These are phyloP conservation scores for Macaranga tanarius DNA, from an alignment of 441 rosid species.

Conservation along the genomic window DNA sequence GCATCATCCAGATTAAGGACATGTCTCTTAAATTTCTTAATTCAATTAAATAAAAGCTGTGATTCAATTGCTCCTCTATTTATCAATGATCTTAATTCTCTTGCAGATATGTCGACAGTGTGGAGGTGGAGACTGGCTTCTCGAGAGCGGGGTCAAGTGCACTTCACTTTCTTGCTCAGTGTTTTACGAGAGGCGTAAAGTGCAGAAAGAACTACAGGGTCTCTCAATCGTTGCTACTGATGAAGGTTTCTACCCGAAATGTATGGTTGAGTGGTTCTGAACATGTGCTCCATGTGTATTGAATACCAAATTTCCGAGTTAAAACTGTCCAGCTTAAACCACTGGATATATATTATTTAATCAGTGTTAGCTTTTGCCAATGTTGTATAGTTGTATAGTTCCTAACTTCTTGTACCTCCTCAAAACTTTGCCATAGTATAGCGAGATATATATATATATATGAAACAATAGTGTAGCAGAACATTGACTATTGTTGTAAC, in stretches of 20 bases:
- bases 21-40: neutral
- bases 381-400: neutral
- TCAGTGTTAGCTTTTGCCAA: neutral
- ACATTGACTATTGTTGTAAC: no score
- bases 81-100: neutral
- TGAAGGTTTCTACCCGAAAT: conserved; percentile 72
- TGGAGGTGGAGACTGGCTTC: conserved; percentile 97
- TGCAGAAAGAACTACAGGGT: conserved; percentile 79
- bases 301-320: neutral
- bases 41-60: neutral
- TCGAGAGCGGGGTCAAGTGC: conserved; percentile 88
- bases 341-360: neutral
- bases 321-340: neutral
- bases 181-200: conserved; percentile 84
- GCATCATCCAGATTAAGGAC: neutral
- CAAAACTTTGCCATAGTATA: no score
- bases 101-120: conserved; percentile 88
- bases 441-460: no score
- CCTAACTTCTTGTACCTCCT: neutral
- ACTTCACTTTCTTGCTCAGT: conserved; percentile 86
- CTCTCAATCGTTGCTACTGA: conserved; percentile 61
- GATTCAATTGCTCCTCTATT: neutral
- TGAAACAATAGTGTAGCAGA: no score
- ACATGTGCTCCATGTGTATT: neutral
- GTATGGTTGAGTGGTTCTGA: conserved; percentile 90